Evolutionary conservation across 495 filamentous ascomycete species (phyloP).

Genomic region (Xylona heveae): DNA sequence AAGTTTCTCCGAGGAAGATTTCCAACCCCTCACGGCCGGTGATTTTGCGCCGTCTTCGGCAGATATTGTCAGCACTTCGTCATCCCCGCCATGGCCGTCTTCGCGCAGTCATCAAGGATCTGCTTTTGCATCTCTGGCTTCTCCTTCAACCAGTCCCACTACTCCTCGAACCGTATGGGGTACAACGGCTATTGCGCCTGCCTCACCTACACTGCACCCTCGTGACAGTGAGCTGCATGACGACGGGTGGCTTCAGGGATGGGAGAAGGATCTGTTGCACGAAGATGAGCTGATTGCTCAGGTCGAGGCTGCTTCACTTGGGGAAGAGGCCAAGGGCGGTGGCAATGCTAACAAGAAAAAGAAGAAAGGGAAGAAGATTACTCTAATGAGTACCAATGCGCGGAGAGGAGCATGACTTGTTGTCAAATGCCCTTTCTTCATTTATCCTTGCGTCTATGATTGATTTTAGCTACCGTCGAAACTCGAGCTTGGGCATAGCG

Average conservation of each 20-base stretch:
- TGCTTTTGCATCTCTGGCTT: constrained; percentile 39
- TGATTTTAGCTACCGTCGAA: too few relatives aligned
- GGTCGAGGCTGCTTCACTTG: constrained; percentile 17
- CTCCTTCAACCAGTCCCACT: constrained; percentile 58
- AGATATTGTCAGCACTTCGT: constrained; percentile 22
- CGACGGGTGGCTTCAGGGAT: constrained; percentile 70
- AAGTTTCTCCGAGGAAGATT: constrained; percentile 20
- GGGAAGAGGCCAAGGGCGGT: constrained; percentile 10
- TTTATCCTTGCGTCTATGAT: too few relatives aligned
- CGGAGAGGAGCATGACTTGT: constrained; percentile 46
- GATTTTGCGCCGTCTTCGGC: constrained; percentile 17
- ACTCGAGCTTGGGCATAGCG: too few relatives aligned
- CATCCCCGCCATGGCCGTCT: constrained; percentile 34
- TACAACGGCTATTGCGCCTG: constrained; percentile 37
- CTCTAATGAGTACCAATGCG: constrained; percentile 72
- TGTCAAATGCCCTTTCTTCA: too few relatives aligned
- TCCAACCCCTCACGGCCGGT: constrained; percentile 37
- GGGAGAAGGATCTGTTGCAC: constrained; percentile 44
- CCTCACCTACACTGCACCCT: constrained; percentile 23
- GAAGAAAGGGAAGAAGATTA: constrained; percentile 90
- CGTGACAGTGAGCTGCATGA: constrained; percentile 16
- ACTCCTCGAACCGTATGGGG: constrained; percentile 73
- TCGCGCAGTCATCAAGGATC: constrained; percentile 23
- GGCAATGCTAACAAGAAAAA: constrained; percentile 32
- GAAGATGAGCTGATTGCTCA: constrained; percentile 23